A percentile compares a stretch with the other conserved stretches of the same genome.
Conservation (phyloP, 441 rosid species). For the Adansonia gregorii region DNA sequence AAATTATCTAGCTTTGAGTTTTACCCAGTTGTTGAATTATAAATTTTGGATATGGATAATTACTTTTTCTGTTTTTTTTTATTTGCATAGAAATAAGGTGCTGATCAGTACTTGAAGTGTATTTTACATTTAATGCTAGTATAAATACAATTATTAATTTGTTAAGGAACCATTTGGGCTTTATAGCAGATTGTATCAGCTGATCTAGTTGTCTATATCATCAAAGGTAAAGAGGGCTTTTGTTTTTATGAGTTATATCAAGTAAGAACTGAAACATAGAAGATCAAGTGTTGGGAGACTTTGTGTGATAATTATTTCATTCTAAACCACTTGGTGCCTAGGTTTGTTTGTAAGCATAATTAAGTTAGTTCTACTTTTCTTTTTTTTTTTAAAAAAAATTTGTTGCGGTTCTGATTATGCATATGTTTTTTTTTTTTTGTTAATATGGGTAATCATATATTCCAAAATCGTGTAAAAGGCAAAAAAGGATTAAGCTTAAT, state of each 20-base stretch:
- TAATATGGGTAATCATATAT: not conserved
- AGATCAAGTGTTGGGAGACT: constrained; percentile 9
- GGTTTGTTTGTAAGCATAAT: not conserved
- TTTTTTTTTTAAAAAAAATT: not conserved
- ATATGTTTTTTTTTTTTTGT: not conserved
- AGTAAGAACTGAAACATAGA: not conserved
- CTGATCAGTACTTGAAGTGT: not conserved
- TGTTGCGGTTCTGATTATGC: not conserved
- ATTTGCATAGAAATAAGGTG: not conserved
- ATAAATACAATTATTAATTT: not conserved
- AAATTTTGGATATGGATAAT: constrained; percentile 3
- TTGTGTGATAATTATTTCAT: not conserved
- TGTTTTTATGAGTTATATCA: not conserved
- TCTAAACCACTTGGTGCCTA: not conserved
- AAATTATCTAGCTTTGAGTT: constrained; percentile 17
- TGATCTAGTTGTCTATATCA: not conserved
- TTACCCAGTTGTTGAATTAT: not conserved
- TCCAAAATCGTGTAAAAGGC: not conserved
- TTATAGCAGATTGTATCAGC: not conserved
- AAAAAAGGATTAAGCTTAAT: not conserved
- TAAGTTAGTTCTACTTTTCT: not conserved
- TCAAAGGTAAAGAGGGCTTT: not conserved
- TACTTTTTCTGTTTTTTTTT: not conserved
- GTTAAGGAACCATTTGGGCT: not conserved
- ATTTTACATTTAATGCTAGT: constrained; percentile 14